Evolutionary conservation across 306 rosid genomes (phyloP).

Genomic region (Medicago ruthenica): DNA sequence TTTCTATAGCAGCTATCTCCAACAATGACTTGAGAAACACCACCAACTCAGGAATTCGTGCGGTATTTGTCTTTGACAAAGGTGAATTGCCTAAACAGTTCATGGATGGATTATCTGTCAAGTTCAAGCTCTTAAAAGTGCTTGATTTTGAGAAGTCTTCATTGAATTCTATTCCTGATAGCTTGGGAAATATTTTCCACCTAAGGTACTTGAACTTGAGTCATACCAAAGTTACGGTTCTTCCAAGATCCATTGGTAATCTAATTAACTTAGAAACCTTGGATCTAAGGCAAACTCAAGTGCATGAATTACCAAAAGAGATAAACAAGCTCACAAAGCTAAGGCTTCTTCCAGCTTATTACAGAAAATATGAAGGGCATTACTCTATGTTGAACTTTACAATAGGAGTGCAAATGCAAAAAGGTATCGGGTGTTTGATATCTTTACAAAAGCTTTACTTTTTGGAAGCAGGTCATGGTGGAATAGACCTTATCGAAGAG

Average conservation of each 20-base stretch:
- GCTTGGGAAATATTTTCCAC: slow-evolving; percentile 31
- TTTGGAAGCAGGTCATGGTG: slow-evolving; percentile 24
- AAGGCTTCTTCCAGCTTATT: slow-evolving; percentile 12
- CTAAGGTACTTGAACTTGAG: slow-evolving; percentile 18
- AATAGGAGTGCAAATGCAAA: slow-evolving; percentile 12
- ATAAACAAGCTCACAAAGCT: slow-evolving; percentile 33
- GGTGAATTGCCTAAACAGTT: not conserved
- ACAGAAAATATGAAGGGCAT: slow-evolving; percentile 10
- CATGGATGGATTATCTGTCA: not conserved
- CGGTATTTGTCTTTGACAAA: slow-evolving; percentile 16
- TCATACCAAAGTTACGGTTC: slow-evolving; percentile 18
- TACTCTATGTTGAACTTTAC: slow-evolving; percentile 20
- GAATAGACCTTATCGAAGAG: slow-evolving; percentile 18
- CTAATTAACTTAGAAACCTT: slow-evolving; percentile 29
- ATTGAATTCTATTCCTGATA: slow-evolving; percentile 13
- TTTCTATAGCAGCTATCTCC: not conserved
- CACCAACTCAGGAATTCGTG: not conserved
- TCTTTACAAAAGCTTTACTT: slow-evolving; percentile 23
- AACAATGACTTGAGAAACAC: not conserved
- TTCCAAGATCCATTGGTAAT: slow-evolving; percentile 16
- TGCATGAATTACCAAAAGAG: slow-evolving; percentile 30
- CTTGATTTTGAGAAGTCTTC: slow-evolving; percentile 10
- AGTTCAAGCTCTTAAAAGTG: slow-evolving; percentile 14
- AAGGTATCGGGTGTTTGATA: slow-evolving; percentile 1
- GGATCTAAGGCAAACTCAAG: slow-evolving; percentile 20